These are phyloP conservation scores for Phytophthora ohioensis DNA, from an alignment of 352 stramenopile genomes.

Conservation along the genomic window DNA sequence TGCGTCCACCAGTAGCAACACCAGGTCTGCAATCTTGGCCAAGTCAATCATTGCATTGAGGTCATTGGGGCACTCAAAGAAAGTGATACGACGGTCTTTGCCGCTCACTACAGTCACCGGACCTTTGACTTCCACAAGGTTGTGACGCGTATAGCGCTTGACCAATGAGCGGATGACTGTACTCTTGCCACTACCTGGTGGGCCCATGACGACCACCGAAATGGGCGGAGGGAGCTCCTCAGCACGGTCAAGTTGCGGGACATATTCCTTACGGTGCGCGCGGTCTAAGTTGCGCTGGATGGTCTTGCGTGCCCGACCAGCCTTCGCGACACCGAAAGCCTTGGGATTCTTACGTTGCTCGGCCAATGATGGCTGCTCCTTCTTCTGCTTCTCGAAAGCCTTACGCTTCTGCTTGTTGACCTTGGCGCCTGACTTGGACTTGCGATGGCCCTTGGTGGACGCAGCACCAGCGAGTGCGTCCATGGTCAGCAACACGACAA, in stretches of 20 bases:
- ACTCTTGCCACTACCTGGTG: conserved; percentile 96
- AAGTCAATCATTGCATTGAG: conserved; percentile 95
- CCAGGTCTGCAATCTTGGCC: conserved; percentile 99
- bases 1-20: conserved; percentile 99
- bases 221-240: conserved; percentile 93
- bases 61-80: conserved; percentile 99
- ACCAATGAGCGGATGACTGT: conserved; percentile 98
- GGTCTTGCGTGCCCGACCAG: conserved; percentile 94
- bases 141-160: conserved; percentile 99
- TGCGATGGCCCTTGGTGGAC: conserved; percentile 78
- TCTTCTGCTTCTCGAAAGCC: conserved; percentile 87
- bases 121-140: conserved; percentile 96
- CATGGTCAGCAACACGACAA: conserved; percentile 30
- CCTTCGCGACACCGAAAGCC: conserved; percentile 98
- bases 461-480: conserved; percentile 46
- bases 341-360: conserved; percentile 97
- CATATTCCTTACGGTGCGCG: conserved; percentile 98
- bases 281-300: conserved; percentile 99
- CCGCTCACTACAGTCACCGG: conserved; percentile 98
- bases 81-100: conserved; percentile 98
- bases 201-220: conserved; percentile 98
- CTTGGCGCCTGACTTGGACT: conserved; percentile 91
- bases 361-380: conserved; percentile 80
- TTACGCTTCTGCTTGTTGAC: conserved; percentile 96
- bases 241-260: conserved; percentile 85